Conservation (phyloP, 768 basidiomycete genomes). For the Lactarius sp. region DNA sequence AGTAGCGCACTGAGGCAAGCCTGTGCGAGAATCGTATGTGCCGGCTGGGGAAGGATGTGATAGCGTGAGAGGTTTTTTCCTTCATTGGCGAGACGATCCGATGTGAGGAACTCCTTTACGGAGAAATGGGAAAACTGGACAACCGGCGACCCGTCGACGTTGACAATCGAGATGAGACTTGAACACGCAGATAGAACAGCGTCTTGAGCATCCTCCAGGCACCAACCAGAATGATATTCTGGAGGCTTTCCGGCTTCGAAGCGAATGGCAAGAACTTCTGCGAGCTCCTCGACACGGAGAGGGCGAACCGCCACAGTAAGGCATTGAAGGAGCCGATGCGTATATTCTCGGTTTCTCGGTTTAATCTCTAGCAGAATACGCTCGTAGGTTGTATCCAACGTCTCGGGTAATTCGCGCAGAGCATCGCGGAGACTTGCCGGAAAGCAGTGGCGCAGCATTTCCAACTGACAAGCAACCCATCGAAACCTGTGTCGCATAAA, state of each 20-base stretch:
- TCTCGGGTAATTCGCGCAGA: background rate
- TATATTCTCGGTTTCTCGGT: background rate
- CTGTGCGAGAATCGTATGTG: background rate
- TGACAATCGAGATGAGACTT: background rate
- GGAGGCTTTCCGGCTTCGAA: background rate
- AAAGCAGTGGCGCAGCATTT: background rate
- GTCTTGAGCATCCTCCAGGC: background rate
- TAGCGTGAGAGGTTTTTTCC: background rate
- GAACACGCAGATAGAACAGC: background rate
- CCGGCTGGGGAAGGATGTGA: background rate
- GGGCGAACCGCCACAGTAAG: background rate
- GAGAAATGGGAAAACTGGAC: background rate
- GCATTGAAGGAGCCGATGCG: background rate
- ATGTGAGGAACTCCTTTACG: too few relatives aligned
- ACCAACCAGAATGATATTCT: background rate
- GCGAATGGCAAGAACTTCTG: background rate
- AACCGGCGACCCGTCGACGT: background rate
- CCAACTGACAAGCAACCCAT: background rate
- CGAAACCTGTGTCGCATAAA: background rate
- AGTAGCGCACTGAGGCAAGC: background rate
- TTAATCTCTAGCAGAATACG: background rate
- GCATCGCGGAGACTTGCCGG: background rate
- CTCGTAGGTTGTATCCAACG: background rate
- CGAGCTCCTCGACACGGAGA: background rate
- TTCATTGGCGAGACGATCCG: background rate